A percentile compares a stretch with the other conserved stretches of the same genome.
phyloP scores from a whole-genome alignment of 2,329 filamentous ascomycete species.

The Escovopsis weberi region DNA sequence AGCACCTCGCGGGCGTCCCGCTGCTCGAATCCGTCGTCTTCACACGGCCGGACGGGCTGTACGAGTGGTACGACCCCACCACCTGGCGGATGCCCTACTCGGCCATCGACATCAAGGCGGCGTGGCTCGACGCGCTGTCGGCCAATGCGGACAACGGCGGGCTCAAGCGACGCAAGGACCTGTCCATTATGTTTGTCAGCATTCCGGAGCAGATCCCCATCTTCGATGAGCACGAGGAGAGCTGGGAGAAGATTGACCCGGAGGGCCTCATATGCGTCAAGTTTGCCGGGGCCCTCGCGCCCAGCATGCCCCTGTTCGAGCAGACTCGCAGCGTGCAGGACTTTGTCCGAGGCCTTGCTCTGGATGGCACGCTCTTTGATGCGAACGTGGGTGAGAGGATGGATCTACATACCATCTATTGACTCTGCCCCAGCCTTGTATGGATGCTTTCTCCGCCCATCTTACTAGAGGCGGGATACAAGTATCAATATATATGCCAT shows the following conservation, averaged over 20 bases:
- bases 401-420: neutral
- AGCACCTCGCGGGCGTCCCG: neutral
- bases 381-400: neutral
- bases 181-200: neutral
- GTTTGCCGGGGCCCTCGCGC: neutral
- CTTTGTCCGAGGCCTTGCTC: neutral
- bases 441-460: no score
- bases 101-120: slow-evolving; percentile 2
- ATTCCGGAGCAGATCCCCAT: neutral
- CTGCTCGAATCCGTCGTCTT: slow-evolving; percentile 5
- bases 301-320: neutral
- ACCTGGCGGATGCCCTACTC: neutral
- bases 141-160: neutral
- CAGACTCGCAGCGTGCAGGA: neutral
- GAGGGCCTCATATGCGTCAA: neutral
- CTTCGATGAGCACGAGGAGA: neutral
- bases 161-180: neutral
- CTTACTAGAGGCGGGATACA: no score
- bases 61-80: neutral
- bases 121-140: slow-evolving; percentile 2
- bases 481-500: no score
- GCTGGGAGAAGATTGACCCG: neutral
- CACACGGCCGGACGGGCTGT: neutral
- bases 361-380: neutral
- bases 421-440: neutral